Evolutionary conservation across 495 filamentous ascomycete species (phyloP).

Genomic region (Podospora fimiseda): DNA sequence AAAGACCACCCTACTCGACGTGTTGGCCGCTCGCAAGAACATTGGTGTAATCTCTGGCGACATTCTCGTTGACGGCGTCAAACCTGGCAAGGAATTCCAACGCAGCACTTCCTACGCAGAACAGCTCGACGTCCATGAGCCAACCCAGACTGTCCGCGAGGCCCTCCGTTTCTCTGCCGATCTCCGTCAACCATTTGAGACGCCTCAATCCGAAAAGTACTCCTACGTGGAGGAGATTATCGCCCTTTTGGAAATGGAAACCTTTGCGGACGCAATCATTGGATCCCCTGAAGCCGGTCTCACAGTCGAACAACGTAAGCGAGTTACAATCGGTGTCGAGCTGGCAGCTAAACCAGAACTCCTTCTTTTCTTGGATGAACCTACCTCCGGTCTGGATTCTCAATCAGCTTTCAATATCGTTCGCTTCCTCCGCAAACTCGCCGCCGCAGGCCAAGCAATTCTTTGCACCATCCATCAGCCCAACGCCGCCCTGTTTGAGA

Average conservation of each 20-base stretch:
- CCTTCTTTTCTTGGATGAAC: constrained; percentile 84
- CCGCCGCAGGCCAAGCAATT: constrained; percentile 77
- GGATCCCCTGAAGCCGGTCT: constrained; percentile 71
- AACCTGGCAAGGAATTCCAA: constrained; percentile 65
- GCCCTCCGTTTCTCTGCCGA: constrained; percentile 79
- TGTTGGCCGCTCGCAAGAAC: constrained; percentile 68
- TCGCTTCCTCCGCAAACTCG: constrained; percentile 78
- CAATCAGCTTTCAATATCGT: constrained; percentile 86
- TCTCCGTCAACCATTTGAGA: constrained; percentile 68
- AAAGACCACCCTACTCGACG: constrained; percentile 78
- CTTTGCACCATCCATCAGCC: constrained; percentile 93
- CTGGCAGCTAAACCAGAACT: constrained; percentile 80
- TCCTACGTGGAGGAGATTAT: constrained; percentile 81
- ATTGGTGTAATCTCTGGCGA: constrained; percentile 72
- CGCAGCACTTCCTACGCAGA: constrained; percentile 76
- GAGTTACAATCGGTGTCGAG: constrained; percentile 86
- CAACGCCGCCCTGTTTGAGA: constrained; percentile 76
- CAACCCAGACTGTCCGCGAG: constrained; percentile 73
- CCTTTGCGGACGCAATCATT: constrained; percentile 79
- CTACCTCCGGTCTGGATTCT: constrained; percentile 80
- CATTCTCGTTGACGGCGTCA: constrained; percentile 64
- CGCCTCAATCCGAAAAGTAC: constrained; percentile 66
- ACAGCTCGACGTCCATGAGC: constrained; percentile 76
- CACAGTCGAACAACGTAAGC: constrained; percentile 84
- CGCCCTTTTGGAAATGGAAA: constrained; percentile 71